Base-by-base conservation (phyloP, 1,139 yeast species). In the Suhomyces bolitotheri region DNA sequence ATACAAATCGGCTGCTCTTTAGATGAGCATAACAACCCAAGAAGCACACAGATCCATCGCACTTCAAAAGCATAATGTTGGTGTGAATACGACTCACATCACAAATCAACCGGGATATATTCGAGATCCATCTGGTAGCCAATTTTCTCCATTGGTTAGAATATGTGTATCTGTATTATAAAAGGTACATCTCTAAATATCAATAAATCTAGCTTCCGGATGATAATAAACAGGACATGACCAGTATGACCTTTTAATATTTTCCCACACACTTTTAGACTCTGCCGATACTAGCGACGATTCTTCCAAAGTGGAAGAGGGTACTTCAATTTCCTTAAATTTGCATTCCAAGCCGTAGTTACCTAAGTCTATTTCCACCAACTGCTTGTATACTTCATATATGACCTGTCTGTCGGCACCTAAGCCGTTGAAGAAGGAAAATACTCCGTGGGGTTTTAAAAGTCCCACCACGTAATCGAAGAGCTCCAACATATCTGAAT, bases 391-490 rank as follows among this genome's bases (percentile, higher is more conserved):
- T 10, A 90, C 97, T 51, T 90, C 96, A 58, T 90, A 90, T 41
- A 90, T 78, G 8, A 89, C 76, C 54, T 84, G 80, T 52, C 97
- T 73, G 52, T 90, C 97, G 5, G 97, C 97, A n/a, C 97, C 97
- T 24, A 90, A 71, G 0, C 97, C 97, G 52, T 90, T 90, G 69
- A 90, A 90, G 56, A 88, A 90, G 2, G 96, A 87, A 46, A 90
- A 89, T 1, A 80, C 74, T 4, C 95, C 95, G 25, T 76, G 76
- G 1, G 95, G 89, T 55, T 84, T 83, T 44, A 90, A 63, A 34
- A 90, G 64, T 0, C 96, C 96, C 11, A 89, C 95, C 4, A 87
- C 73, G 16, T 73, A 58, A 61, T 90, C 96, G 54, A 84, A 87
- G 25, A 90, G 70, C 33, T 87, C 95, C 27, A 87, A 71, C 92